A percentile compares a stretch with the other conserved stretches of the same genome.
Conservation (phyloP, 2,329 filamentous ascomycete genomes). For the Akanthomyces muscarius region DNA sequence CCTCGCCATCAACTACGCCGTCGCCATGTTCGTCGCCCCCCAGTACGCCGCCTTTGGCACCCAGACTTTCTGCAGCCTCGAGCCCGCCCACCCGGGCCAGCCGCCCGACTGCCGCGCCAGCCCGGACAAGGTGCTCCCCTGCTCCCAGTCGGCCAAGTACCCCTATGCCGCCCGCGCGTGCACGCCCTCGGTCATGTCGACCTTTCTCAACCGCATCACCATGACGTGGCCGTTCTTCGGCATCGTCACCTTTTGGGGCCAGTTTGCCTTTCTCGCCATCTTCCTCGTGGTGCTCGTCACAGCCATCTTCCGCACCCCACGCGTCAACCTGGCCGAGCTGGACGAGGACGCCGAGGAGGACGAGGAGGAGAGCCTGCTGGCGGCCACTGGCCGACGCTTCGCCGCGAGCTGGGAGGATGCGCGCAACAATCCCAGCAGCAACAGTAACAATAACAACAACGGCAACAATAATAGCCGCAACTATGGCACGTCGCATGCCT, state of each 20-base stretch:
- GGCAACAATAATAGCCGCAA: constrained; percentile 9
- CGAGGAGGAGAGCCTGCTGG: constrained; percentile 88
- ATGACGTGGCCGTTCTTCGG: constrained; percentile 96
- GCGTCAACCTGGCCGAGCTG: constrained; percentile 68
- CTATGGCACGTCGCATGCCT: constrained; percentile 6
- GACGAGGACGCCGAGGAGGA: constrained; percentile 89
- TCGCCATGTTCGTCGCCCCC: constrained; percentile 91
- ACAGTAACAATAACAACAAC: constrained; percentile 19
- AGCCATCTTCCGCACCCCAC: constrained; percentile 75
- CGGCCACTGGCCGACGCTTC: constrained; percentile 75
- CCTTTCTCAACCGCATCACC: constrained; percentile 87
- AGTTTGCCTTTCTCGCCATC: constrained; percentile 83
- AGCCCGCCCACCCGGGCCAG: constrained; percentile 56
- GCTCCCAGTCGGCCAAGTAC: constrained; percentile 71
- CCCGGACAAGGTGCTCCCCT: constrained; percentile 70
- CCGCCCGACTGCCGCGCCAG: constrained; percentile 73
- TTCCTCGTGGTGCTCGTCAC: constrained; percentile 80
- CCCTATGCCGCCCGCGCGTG: constrained; percentile 74
- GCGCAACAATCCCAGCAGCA: constrained; percentile 45
- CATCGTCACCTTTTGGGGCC: constrained; percentile 89
- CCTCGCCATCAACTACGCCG: constrained; percentile 85
- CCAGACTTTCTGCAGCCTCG: constrained; percentile 85
- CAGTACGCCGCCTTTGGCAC: constrained; percentile 94
- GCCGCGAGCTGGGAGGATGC: constrained; percentile 88
- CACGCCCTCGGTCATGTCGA: constrained; percentile 86